phyloP scores from a whole-genome alignment of 2,329 filamentous ascomycete species.

The Aschersonia sp. region DNA sequence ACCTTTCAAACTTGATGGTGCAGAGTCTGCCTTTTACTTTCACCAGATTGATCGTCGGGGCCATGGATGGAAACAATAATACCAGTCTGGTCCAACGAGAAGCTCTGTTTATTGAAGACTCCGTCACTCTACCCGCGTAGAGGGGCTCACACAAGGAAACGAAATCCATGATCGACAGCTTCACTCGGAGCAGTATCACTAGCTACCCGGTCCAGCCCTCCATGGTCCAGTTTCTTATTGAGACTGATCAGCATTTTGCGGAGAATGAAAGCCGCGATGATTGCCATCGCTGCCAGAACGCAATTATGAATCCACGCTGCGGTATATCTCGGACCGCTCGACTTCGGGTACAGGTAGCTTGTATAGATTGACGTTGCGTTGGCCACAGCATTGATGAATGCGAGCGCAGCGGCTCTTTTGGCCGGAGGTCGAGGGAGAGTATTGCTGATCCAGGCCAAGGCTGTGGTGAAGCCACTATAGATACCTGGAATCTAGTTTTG shows the following conservation, averaged over 20 bases:
- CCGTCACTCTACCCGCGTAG: too few species aligned
- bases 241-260: conserved; percentile 47
- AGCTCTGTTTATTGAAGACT: neutral
- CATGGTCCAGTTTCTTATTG: conserved; percentile 56
- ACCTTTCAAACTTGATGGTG: too few species aligned
- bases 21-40: too few species aligned
- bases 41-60: too few species aligned
- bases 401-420: conserved; percentile 55
- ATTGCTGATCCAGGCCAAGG: conserved; percentile 61
- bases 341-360: conserved; percentile 49
- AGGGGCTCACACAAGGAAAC: conserved; percentile 40
- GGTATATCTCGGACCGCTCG: conserved; percentile 25
- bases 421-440: conserved; percentile 61
- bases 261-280: conserved; percentile 47
- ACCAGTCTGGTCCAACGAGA: too few species aligned
- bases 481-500: conserved; percentile 33
- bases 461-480: conserved; percentile 53
- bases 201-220: conserved; percentile 42
- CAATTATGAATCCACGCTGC: conserved; percentile 57
- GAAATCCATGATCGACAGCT: conserved; percentile 45
- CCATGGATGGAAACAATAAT: too few species aligned
- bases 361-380: conserved; percentile 54
- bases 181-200: conserved; percentile 36
- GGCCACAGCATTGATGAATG: conserved; percentile 52
- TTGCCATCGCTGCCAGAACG: conserved; percentile 46